Percentiles rank a stretch among this genome's conserved stretches.
Conservation (phyloP, 1,284 basidiomycete genomes). For the Xanthoconium separans region DNA sequence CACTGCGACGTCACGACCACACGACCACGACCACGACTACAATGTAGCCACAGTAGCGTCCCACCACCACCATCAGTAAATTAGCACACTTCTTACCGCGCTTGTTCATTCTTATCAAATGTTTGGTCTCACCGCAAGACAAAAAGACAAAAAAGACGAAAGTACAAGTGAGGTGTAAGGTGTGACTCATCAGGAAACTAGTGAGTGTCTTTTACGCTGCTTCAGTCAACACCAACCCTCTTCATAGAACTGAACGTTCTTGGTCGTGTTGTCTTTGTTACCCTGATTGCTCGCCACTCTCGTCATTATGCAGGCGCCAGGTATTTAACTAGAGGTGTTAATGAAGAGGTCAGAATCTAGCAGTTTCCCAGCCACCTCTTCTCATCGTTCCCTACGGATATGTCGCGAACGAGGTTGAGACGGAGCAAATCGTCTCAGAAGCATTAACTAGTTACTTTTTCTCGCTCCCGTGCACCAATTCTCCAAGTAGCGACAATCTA, state of each 20-base stretch:
- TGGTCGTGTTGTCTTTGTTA: constrained; percentile 89
- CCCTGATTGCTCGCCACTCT: constrained; percentile 91
- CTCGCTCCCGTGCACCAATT: too few relatives aligned
- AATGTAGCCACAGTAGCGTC: too few relatives aligned
- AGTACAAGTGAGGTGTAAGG: too few relatives aligned
- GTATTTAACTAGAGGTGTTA: constrained; percentile 93
- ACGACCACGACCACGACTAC: too few relatives aligned
- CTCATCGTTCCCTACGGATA: constrained; percentile 64
- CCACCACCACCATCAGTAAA: too few relatives aligned
- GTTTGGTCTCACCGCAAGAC: too few relatives aligned
- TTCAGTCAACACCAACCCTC: background rate
- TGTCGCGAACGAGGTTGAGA: constrained; percentile 99
- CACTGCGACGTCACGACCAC: too few relatives aligned
- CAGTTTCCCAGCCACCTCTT: background rate
- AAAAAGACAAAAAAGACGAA: too few relatives aligned
- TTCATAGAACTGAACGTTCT: constrained; percentile 84
- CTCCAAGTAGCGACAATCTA: too few relatives aligned
- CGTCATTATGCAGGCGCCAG: constrained; percentile 96
- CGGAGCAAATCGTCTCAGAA: constrained; percentile 97
- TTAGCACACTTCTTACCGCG: too few relatives aligned
- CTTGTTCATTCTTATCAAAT: too few relatives aligned
- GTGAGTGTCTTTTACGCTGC: constrained; percentile 47
- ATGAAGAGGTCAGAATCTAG: constrained; percentile 65
- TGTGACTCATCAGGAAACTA: too few relatives aligned
- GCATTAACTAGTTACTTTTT: constrained; percentile 91